Base-by-base conservation (phyloP, 805 yeast genomes). In the Candida broadrunensis region DNA sequence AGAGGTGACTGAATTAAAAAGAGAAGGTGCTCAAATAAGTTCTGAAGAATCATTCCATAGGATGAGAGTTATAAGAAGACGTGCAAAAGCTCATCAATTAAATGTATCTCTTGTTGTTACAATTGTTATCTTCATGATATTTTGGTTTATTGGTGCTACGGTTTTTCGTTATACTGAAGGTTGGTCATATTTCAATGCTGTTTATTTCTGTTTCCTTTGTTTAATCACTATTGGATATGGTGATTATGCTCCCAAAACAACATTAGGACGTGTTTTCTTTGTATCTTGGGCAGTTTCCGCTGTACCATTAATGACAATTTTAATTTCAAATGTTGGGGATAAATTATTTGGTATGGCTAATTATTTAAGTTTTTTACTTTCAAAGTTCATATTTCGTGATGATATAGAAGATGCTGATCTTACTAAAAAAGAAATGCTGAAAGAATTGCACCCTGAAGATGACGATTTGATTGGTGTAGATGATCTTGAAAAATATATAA, bases 181-280 rank as follows among this genome's bases (percentile, higher is more conserved):
- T 3, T 89, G 96, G 96, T 45, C 72, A 5, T 89, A 82, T 59
- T 85, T 84, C 48, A 67, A 79, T 39, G 72, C 80, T 2, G 69
- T 85, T n/a, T 89, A 89, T 62, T 88, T 86, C 53, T 79, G 90
- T 45, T 80, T 84, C 46, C 63, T 85, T 30, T 81, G 91, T 52
- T 72, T 89, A 38, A 62, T 88, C 5, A 86, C 96, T 0, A 84
- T 89, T 41, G 96, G 96, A 1, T 88, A 85, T 60, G 97, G 96
- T 23, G 89, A 83, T 54, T 80, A 68, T 49, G 69, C 79, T 1
- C 95, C 96, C 1, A 42, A 37, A 1, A 61, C 81, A 0, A 62
- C 81, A 1, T 82, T 85, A 5, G 95, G 95, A 1, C 64, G 84
- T 32, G 75, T 83, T 1, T 78, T 88, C 49, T 88, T 88, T 51